Evolutionary conservation across 441 rosid species (phyloP), one percentile per base, ranked within the genome.

Genomic region (Biscutella laevigata): DNA sequence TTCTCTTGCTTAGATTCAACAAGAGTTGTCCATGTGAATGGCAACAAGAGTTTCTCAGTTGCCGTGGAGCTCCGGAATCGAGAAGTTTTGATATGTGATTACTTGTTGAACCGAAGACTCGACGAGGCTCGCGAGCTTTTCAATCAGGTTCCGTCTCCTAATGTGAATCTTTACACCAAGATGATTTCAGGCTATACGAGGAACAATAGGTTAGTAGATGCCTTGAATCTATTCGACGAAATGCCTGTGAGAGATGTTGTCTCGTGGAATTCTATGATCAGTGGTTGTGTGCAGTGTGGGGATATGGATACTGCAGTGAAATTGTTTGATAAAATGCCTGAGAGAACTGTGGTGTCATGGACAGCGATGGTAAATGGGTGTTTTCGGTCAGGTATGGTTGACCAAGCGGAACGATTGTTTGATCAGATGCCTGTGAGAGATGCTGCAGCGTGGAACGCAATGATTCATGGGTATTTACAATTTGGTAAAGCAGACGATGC

Each of bases 281-380:
- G 78, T 48, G 94, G 85, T 3, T 82, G 94, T 34, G 53, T 88
- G 3, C 66, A 77, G 33, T 77, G 96, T 51, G 85, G 89, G 32
- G 73, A 81, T 38, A 41, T 80, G 38, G 25, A 13, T 55, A 53
- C 42, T 43, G 81, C 81, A 7, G 43, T 17, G 62, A 66, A 58
- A 19, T 53, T 88, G 62, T 88, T 88, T 28, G 77, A 76, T 64
- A 78, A 79, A 73, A 88, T 88, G 87, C 87, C 83, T 11, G 78
- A 74, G 14, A 70, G 69, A 52, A 84, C 62, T 25, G 86, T 84
- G 1, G 73, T 88, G 65, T 81, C 91, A 3, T 81, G 88, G 87
- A 88, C 89, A 12, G 70, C 81, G 0, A 81, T 88, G 80, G 51
- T 88, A 8, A 67, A 76, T 70, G 91, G 94, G 46, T 81, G 73